Evolutionary conservation across 1,284 basidiomycete species (phyloP).

Genomic region (Pholiota adiposa): DNA sequence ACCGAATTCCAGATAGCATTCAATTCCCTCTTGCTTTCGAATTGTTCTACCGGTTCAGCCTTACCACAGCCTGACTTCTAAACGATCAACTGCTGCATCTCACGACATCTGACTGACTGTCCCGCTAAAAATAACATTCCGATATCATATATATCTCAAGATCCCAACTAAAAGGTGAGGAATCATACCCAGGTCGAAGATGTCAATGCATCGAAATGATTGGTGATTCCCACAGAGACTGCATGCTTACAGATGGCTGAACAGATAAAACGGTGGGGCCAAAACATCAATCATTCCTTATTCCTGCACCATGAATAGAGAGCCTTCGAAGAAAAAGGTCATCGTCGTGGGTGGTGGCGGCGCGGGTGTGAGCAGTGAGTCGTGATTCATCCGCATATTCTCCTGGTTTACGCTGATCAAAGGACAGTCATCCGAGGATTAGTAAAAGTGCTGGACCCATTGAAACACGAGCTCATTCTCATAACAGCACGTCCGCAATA

Average conservation of each 20-base stretch:
- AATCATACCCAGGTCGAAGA: neutral
- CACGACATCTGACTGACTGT: neutral
- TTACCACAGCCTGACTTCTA: neutral
- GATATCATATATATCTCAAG: neutral
- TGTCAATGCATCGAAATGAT: neutral
- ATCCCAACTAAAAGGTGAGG: neutral
- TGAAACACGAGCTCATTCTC: slow-evolving; percentile 41
- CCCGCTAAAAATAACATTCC: neutral
- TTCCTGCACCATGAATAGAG: slow-evolving; percentile 1
- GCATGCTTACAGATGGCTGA: neutral
- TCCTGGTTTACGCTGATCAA: neutral
- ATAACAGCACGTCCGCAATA: slow-evolving; percentile 42
- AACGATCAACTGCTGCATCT: too few species aligned
- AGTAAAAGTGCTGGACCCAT: slow-evolving; percentile 40
- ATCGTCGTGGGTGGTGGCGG: slow-evolving; percentile 47
- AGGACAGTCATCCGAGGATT: slow-evolving; percentile 34
- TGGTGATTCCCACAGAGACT: neutral
- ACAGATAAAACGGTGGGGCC: neutral
- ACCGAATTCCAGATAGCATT: too few species aligned
- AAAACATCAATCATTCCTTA: neutral
- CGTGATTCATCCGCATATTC: too few species aligned
- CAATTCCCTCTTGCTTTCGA: too few species aligned
- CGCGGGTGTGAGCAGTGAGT: slow-evolving; percentile 33
- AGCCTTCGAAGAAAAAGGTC: slow-evolving; percentile 23
- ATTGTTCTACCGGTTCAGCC: neutral